Evolutionary conservation across 2,329 filamentous ascomycete species (phyloP).

Genomic region (Pseudocercospora musae): DNA sequence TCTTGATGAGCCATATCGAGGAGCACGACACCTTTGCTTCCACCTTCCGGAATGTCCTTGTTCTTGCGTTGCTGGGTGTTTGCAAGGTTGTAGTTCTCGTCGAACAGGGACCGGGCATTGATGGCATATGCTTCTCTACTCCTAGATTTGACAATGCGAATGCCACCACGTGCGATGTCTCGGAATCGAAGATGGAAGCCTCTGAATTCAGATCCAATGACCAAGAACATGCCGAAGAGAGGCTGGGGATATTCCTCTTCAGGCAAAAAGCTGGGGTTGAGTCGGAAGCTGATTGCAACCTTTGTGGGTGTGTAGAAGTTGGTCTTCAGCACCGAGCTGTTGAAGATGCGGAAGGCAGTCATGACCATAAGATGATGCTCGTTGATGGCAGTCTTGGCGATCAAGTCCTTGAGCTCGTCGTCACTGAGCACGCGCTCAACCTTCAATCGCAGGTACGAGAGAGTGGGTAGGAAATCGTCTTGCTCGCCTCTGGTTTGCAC

Average conservation of each 20-base stretch:
- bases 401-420: slow-evolving; percentile 68
- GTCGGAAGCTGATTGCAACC: slow-evolving; percentile 92
- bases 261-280: slow-evolving; percentile 85
- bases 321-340: slow-evolving; percentile 88
- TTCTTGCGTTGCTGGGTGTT: slow-evolving; percentile 99
- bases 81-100: slow-evolving; percentile 97
- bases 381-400: slow-evolving; percentile 76
- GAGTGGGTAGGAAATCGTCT: slow-evolving; percentile 67
- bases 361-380: slow-evolving; percentile 99
- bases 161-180: slow-evolving; percentile 93
- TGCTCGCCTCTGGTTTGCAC: slow-evolving; percentile 62
- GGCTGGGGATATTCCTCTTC: slow-evolving; percentile 88
- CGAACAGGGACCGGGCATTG: slow-evolving; percentile 93
- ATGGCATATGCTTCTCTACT: slow-evolving; percentile 95
- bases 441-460: slow-evolving; percentile 64
- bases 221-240: slow-evolving; percentile 96
- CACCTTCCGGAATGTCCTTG: slow-evolving; percentile 98
- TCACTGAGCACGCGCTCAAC: slow-evolving; percentile 74
- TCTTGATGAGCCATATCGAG: slow-evolving; percentile 93
- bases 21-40: slow-evolving; percentile 95
- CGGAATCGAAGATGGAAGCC: slow-evolving; percentile 97
- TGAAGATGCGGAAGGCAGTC: slow-evolving; percentile 94
- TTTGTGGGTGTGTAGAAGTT: slow-evolving; percentile 98
- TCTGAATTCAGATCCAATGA: slow-evolving; percentile 93
- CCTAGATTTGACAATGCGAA: slow-evolving; percentile 96